These are phyloP conservation scores for Monascus purpureus DNA, from an alignment of 495 filamentous ascomycete genomes.

Conservation along the genomic window DNA sequence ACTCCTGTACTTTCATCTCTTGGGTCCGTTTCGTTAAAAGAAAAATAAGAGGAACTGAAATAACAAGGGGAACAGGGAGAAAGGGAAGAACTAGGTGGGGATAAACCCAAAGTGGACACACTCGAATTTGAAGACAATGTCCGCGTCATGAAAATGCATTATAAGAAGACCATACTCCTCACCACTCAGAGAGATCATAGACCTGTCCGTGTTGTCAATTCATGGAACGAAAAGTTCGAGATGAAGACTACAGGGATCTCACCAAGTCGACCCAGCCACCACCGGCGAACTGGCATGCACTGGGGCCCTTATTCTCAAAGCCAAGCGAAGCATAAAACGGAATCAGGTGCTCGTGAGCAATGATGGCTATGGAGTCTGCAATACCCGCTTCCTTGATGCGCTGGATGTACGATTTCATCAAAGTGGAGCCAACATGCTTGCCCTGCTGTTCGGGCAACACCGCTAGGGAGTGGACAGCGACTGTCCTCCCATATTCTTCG, in stretches of 20 bases:
- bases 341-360: constrained; percentile 60
- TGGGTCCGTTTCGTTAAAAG: constrained; percentile 8
- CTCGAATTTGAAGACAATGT: too few species aligned
- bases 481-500: constrained; percentile 54
- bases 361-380: constrained; percentile 59
- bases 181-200: neutral
- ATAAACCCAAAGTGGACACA: constrained; percentile 2
- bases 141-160: constrained; percentile 14
- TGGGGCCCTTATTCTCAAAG: constrained; percentile 54
- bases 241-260: too few species aligned
- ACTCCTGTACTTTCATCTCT: constrained; percentile 19
- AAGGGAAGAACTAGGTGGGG: constrained; percentile 4
- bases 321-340: constrained; percentile 65
- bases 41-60: constrained; percentile 8
- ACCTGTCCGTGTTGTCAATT: too few species aligned
- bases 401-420: constrained; percentile 66
- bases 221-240: too few species aligned
- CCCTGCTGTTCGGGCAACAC: constrained; percentile 64
- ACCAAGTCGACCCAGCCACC: constrained; percentile 64
- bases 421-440: constrained; percentile 57
- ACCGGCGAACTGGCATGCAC: constrained; percentile 54
- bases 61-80: constrained; percentile 7
- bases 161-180: constrained; percentile 3
- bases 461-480: constrained; percentile 71
- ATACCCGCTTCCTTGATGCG: constrained; percentile 50